phyloP scores from a whole-genome alignment of 106 monocot species.

The Apostasia ramifera region DNA sequence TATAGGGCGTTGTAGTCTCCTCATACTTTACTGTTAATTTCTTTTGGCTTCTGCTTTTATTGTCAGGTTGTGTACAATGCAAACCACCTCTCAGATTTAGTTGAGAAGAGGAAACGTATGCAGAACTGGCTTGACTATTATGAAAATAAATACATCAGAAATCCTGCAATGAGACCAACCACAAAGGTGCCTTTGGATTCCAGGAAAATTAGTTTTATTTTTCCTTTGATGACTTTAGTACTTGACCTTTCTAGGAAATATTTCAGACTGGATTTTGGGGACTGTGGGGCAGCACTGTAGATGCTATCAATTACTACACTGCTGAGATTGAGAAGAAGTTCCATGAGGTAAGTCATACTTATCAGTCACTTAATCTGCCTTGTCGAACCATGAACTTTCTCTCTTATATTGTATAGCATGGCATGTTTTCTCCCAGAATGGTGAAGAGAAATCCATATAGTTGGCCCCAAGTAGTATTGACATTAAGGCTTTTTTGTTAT shows the following conservation, averaged over 20 bases:
- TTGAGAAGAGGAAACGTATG: slow-evolving; percentile 56
- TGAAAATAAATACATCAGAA: slow-evolving; percentile 50
- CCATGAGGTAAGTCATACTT: slow-evolving; percentile 38
- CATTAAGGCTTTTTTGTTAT: too few species aligned
- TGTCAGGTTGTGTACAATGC: slow-evolving; percentile 72
- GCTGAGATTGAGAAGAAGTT: slow-evolving; percentile 35
- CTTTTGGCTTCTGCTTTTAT: background rate
- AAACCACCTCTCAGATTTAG: slow-evolving; percentile 52
- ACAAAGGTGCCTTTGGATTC: slow-evolving; percentile 37
- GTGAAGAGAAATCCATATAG: too few species aligned
- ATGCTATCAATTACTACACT: slow-evolving; percentile 65
- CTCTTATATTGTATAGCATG: too few species aligned
- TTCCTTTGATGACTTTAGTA: slow-evolving; percentile 1
- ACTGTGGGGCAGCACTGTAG: slow-evolving; percentile 62
- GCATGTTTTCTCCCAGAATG: too few species aligned
- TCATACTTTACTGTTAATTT: background rate
- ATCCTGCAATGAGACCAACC: slow-evolving; percentile 47
- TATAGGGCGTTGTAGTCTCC: too few species aligned
- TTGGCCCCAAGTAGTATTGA: too few species aligned
- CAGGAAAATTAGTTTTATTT: background rate
- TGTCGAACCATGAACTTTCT: too few species aligned
- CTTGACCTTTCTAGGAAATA: background rate
- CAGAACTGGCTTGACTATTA: slow-evolving; percentile 81
- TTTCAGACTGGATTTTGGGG: slow-evolving; percentile 75
- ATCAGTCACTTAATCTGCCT: too few species aligned